phyloP scores from a whole-genome alignment of 805 yeast genomes.

The Yarrowia sp. region DNA sequence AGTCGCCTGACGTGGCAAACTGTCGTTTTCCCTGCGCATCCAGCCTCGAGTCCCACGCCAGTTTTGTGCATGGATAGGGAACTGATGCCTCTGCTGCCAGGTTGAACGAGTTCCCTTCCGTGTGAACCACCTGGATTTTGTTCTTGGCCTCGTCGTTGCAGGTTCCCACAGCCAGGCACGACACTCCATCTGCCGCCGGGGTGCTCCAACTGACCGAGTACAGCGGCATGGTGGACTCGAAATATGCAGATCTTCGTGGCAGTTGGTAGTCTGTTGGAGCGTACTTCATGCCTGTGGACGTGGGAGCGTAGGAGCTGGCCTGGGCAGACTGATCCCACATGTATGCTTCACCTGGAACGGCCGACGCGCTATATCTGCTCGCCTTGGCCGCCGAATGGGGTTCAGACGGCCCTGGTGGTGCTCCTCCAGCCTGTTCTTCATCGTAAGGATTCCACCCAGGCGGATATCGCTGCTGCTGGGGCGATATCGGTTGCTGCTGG shows the following conservation, averaged over 20 bases:
- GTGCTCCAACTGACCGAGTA: slow-evolving; percentile 62
- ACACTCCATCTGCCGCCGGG: slow-evolving; percentile 51
- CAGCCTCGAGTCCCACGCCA: slow-evolving; percentile 66
- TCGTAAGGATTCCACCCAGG: slow-evolving; percentile 38
- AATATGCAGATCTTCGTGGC: slow-evolving; percentile 51
- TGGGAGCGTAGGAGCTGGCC: slow-evolving; percentile 41
- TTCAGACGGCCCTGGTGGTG: neutral
- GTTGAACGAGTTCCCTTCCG: slow-evolving; percentile 49
- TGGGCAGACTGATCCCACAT: slow-evolving; percentile 35
- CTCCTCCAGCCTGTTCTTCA: slow-evolving; percentile 1
- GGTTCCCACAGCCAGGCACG: slow-evolving; percentile 71
- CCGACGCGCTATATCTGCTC: slow-evolving; percentile 30
- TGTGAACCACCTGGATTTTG: slow-evolving; percentile 55
- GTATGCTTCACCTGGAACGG: slow-evolving; percentile 21
- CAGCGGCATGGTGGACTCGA: slow-evolving; percentile 59
- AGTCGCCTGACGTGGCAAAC: slow-evolving; percentile 75
- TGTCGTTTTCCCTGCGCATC: slow-evolving; percentile 55
- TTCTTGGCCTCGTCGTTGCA: slow-evolving; percentile 80
- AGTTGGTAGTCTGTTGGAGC: slow-evolving; percentile 10
- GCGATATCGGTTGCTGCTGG: slow-evolving; percentile 37
- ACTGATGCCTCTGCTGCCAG: slow-evolving; percentile 61
- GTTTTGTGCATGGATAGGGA: slow-evolving; percentile 71
- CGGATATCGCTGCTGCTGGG: slow-evolving; percentile 36
- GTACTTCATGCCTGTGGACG: slow-evolving; percentile 21
- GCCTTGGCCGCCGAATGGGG: slow-evolving; percentile 9